Conservation (phyloP, 441 rosid genomes). For the Erysimum pusillum region DNA sequence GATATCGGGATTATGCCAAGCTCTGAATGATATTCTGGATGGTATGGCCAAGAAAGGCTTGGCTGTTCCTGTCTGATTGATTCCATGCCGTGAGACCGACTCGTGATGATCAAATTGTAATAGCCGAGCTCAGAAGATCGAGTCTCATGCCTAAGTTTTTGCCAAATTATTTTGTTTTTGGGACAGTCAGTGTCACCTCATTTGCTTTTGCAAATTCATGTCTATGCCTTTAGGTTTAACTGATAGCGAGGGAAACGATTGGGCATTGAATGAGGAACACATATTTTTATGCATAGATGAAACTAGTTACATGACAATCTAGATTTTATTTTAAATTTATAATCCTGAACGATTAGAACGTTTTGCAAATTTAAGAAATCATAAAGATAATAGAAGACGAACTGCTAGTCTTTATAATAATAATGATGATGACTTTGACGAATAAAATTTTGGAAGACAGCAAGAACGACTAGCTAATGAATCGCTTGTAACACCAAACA, state of each 20-base stretch:
- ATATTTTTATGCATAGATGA: no score
- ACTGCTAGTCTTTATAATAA: no score
- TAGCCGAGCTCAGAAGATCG: conserved; percentile 8
- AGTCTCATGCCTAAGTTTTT: conserved; percentile 33
- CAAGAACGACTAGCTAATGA: no score
- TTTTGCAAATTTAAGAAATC: no score
- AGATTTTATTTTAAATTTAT: no score
- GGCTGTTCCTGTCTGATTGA: conserved; percentile 73
- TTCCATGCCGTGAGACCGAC: conserved; percentile 27
- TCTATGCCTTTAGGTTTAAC: conserved; percentile 35
- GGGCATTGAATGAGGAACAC: background rate
- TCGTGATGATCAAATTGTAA: conserved; percentile 12
- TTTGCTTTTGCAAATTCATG: conserved; percentile 28
- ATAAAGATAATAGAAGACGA: no score
- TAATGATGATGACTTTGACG: no score
- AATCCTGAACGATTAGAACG: no score
- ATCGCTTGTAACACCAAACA: no score
- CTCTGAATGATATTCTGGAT: conserved; percentile 91
- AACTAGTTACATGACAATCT: no score
- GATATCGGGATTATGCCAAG: conserved; percentile 93
- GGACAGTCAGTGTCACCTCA: conserved; percentile 12
- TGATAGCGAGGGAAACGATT: conserved; percentile 12
- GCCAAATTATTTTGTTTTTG: conserved; percentile 30
- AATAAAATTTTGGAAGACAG: no score
- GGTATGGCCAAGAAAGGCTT: conserved; percentile 95